Evolutionary conservation across 345 rosid genomes (phyloP).

Genomic region (Fremontodendron californicum): DNA sequence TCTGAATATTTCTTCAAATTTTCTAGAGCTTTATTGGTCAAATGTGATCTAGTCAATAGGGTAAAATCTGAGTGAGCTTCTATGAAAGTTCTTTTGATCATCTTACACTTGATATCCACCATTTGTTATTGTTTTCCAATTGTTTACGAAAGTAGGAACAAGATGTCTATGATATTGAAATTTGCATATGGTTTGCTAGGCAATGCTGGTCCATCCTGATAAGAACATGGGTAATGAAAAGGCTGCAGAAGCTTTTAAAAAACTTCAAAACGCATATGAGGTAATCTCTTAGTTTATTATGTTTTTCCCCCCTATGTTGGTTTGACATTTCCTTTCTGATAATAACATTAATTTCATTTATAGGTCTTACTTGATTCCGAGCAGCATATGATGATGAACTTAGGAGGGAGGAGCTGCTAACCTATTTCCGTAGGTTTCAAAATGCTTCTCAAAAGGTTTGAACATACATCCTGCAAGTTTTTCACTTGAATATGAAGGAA

Average conservation of each 20-base stretch:
- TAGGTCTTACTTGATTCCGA: slow-evolving; percentile 90
- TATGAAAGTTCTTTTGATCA: neutral
- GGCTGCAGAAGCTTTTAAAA: slow-evolving; percentile 98
- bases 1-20: neutral
- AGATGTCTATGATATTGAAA: slow-evolving; percentile 12
- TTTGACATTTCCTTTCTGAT: neutral
- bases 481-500: neutral
- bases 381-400: slow-evolving; percentile 89
- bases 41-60: neutral
- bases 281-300: slow-evolving; percentile 33
- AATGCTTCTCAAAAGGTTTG: slow-evolving; percentile 74
- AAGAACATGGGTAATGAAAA: slow-evolving; percentile 97
- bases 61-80: neutral
- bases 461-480: neutral
- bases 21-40: neutral
- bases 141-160: neutral
- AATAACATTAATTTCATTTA: neutral
- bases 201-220: slow-evolving; percentile 98
- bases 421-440: slow-evolving; percentile 75
- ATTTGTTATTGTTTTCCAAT: neutral
- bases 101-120: neutral
- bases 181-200: slow-evolving; percentile 45
- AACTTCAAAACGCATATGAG: slow-evolving; percentile 98
- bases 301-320: neutral
- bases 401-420: slow-evolving; percentile 81